Conservation (phyloP, 768 basidiomycete genomes). For the Leccinellum luteum region DNA sequence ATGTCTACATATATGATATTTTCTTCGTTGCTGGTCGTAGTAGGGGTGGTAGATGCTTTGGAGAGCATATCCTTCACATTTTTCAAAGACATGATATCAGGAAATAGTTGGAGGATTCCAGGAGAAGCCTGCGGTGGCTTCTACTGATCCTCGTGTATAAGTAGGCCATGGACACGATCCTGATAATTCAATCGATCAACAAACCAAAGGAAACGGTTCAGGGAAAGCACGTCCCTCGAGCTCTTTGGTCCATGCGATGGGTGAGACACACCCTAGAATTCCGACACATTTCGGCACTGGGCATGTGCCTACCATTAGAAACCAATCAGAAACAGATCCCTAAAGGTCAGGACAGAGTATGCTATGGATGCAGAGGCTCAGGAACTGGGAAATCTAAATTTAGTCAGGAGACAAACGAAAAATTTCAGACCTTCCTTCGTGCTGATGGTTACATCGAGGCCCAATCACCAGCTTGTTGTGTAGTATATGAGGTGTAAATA, state of each 20-base stretch:
- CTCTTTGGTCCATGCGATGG: not conserved
- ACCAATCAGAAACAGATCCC: not conserved
- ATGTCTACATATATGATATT: constrained; percentile 11
- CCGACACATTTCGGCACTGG: not conserved
- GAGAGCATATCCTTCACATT: not conserved
- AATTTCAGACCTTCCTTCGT: not conserved
- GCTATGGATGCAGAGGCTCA: not conserved
- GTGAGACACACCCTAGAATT: not conserved
- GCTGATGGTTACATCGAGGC: not conserved
- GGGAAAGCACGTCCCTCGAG: not conserved
- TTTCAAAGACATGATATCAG: constrained; percentile 10
- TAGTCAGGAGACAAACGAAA: no score
- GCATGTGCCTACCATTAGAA: not conserved
- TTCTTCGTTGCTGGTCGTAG: not conserved
- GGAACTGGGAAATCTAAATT: not conserved
- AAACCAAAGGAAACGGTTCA: not conserved
- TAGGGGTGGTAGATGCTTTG: not conserved
- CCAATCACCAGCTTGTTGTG: not conserved
- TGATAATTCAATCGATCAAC: not conserved
- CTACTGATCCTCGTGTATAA: constrained; percentile 8
- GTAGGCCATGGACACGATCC: constrained; percentile 7
- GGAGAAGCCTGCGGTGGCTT: not conserved
- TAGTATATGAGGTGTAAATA: no score
- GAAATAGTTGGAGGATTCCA: not conserved
- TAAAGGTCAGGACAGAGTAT: not conserved